Evolutionary conservation across 805 yeast genomes (phyloP), one percentile per base, ranked within the genome.

Genomic region (Metschnikowia noctiluminum): DNA sequence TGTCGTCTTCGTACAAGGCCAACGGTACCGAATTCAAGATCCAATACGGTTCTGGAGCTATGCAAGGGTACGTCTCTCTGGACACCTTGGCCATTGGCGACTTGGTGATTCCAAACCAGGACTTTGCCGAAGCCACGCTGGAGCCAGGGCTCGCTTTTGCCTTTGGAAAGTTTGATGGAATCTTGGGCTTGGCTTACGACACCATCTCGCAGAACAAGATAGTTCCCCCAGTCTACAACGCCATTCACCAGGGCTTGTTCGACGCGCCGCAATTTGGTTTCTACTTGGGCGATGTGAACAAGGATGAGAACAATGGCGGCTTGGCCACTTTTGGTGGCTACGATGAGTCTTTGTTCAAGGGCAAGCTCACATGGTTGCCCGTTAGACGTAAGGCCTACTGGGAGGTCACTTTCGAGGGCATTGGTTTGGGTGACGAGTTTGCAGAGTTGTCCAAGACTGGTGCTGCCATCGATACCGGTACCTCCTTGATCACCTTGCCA

Each of bases 321-420:
- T 81, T 85, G 58, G 96, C 94, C 57, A 89, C 97, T 31, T 89
- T 94, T 65, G 99, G 99, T 68, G 99, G 99, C 59, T 76, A 85
- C 58, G 97, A 92, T 65, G 78, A 83, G 59, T 66, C 84, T 53
- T 80, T 83, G 66, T 89, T 74, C 70, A 71, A 75, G 43, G 99
- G 99, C 57, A 82, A 92, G 59, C 79, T 94, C 62, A 87, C 92
- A 45, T 90, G 96, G 90, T 80, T 94, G 71, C 99, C 99, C 51
- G 95, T 94, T 54, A 89, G 99, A 78, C 89, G 99, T 80, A 90
- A 91, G 84, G 99, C 98, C 32, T 94, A 94, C 81, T 94, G 99
- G 99, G 99, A 94, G 78, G 99, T 94, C 52, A 81, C 85, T 60
- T 86, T 94, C 59, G 89, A 89, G 60, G 91, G 96, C 60, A 77